Evolutionary conservation across 331 rosid genomes (phyloP).

Genomic region (Malus hybrid): DNA sequence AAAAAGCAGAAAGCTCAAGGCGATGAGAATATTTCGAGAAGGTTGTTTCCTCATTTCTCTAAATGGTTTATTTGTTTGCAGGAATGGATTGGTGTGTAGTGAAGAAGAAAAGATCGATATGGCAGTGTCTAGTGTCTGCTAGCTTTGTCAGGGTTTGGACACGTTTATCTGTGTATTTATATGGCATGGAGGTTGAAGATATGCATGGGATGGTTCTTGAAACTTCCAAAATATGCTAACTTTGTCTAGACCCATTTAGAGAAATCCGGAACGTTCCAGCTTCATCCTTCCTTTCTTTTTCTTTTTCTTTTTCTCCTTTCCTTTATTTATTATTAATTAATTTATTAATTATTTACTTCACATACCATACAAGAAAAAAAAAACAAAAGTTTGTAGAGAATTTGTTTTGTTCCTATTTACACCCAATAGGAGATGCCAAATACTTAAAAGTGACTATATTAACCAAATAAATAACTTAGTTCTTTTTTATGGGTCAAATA

Average conservation of each 20-base stretch:
- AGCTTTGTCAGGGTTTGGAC: background rate
- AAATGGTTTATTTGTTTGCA: background rate
- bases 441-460: no score
- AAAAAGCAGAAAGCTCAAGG: conserved; percentile 14
- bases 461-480: no score
- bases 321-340: background rate
- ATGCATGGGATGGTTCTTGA: conserved; percentile 15
- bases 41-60: conserved; percentile 3
- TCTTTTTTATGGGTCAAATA: no score
- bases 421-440: no score
- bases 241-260: background rate
- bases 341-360: no score
- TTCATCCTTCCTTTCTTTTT: background rate
- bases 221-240: background rate
- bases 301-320: background rate
- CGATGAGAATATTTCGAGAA: background rate
- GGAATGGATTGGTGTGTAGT: background rate
- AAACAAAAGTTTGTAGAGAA: no score
- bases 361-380: no score
- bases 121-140: background rate
- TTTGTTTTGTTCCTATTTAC: no score
- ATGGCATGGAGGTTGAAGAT: background rate
- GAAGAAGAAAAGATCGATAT: background rate
- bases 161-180: background rate
- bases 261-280: conserved; percentile 20